A percentile compares a stretch with the other conserved stretches of the same genome.
Conservation (phyloP, 352 stramenopile species). For the Lagenidium giganteum region DNA sequence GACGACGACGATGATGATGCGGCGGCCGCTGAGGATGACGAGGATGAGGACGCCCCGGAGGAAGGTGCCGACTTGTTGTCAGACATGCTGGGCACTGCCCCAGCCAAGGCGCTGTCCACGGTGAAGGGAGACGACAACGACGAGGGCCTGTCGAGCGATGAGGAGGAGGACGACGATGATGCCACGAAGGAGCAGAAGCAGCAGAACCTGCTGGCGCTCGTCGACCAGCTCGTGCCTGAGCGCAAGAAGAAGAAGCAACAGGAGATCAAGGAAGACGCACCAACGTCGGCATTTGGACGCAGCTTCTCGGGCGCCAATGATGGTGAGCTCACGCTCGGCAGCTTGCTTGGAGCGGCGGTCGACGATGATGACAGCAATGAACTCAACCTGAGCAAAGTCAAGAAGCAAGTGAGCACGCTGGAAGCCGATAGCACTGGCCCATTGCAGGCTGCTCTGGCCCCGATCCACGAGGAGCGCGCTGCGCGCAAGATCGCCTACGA, state of each 20-base stretch:
- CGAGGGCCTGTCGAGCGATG: constrained; percentile 27
- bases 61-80: constrained; percentile 69
- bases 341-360: constrained; percentile 25
- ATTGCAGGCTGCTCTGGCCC: constrained; percentile 59
- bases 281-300: too few relatives aligned
- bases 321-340: constrained; percentile 35
- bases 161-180: constrained; percentile 35
- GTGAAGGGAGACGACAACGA: constrained; percentile 24
- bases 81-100: constrained; percentile 56
- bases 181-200: constrained; percentile 45
- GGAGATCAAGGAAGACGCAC: constrained; percentile 38
- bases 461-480: constrained; percentile 82
- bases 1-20: constrained; percentile 21
- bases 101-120: constrained; percentile 50
- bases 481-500: constrained; percentile 88
- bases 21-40: constrained; percentile 20
- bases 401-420: constrained; percentile 70
- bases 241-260: constrained; percentile 36
- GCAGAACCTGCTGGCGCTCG: constrained; percentile 38
- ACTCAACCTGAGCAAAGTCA: constrained; percentile 44
- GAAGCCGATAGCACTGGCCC: constrained; percentile 51
- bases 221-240: constrained; percentile 41
- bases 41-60: constrained; percentile 42
- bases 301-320: not conserved
- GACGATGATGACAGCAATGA: constrained; percentile 20